A percentile compares a stretch with the other conserved stretches of the same genome.
phyloP scores from a whole-genome alignment of 352 stramenopile species.

The Phytophthora pseudosyringae region DNA sequence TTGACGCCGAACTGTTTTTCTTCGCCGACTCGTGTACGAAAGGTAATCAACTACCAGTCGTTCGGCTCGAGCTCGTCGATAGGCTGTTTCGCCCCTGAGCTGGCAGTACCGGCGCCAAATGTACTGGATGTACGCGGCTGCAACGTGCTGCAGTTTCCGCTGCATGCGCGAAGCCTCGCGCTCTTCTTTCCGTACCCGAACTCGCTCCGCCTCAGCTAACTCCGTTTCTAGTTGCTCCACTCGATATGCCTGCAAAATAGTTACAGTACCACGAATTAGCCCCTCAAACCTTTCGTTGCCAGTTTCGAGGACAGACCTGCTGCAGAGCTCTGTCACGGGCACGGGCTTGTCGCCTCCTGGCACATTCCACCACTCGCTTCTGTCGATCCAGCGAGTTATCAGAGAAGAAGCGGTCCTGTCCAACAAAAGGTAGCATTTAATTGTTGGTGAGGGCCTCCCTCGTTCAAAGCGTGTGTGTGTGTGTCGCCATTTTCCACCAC shows the following conservation, averaged over 20 bases:
- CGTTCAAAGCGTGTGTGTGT: background rate
- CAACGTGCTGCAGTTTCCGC: slow-evolving; percentile 66
- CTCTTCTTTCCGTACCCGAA: slow-evolving; percentile 48
- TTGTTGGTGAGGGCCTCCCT: background rate
- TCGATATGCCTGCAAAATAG: slow-evolving; percentile 42
- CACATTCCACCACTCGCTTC: slow-evolving; percentile 58
- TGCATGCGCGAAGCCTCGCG: slow-evolving; percentile 63
- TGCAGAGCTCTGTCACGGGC: slow-evolving; percentile 56
- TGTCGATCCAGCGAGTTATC: slow-evolving; percentile 75
- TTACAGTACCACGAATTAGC: background rate
- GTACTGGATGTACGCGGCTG: slow-evolving; percentile 75
- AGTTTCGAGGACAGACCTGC: slow-evolving; percentile 39
- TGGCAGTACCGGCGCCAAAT: slow-evolving; percentile 49
- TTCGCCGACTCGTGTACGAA: slow-evolving; percentile 16
- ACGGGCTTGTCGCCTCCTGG: slow-evolving; percentile 58
- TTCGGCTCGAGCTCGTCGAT: slow-evolving; percentile 30
- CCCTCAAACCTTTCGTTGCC: background rate
- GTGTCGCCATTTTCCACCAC: background rate
- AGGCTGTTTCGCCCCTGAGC: slow-evolving; percentile 8
- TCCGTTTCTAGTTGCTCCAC: slow-evolving; percentile 55
- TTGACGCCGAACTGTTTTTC: slow-evolving; percentile 17
- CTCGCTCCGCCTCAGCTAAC: slow-evolving; percentile 47
- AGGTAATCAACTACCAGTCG: slow-evolving; percentile 48
- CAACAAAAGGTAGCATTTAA: background rate
- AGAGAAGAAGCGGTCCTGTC: slow-evolving; percentile 73